Evolutionary conservation across 768 basidiomycete genomes (phyloP).

Genomic region (Naganishia kalamii): DNA sequence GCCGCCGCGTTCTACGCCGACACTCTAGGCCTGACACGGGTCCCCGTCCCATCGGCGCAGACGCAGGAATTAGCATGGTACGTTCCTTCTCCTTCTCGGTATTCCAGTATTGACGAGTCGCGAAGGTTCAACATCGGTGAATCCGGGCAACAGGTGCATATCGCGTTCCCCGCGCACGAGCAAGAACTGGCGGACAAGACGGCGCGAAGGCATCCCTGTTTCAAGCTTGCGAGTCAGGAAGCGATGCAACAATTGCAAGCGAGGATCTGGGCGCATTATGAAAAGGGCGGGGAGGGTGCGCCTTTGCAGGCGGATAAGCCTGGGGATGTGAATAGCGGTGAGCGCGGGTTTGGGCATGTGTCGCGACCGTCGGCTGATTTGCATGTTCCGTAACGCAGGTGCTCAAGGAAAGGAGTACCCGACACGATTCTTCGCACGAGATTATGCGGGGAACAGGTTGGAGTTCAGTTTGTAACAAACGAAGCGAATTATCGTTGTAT

Average conservation of each 20-base stretch:
- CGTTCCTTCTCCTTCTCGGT: neutral
- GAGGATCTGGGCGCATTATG: constrained; percentile 36
- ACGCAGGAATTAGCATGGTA: constrained; percentile 35
- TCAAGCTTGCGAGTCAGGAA: constrained; percentile 29
- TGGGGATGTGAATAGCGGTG: constrained; percentile 37
- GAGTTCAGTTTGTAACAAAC: constrained; percentile 32
- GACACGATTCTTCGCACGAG: constrained; percentile 41
- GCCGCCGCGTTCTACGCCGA: constrained; percentile 41
- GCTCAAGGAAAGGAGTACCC: constrained; percentile 39
- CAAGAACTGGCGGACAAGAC: constrained; percentile 13
- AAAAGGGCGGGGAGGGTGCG: constrained; percentile 24
- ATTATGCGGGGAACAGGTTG: constrained; percentile 41
- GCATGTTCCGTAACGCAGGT: neutral
- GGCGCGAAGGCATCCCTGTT: constrained; percentile 37
- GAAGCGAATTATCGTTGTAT: neutral
- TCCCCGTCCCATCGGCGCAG: constrained; percentile 37
- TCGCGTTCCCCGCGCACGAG: constrained; percentile 18
- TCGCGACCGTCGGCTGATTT: neutral
- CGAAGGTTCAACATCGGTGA: constrained; percentile 23
- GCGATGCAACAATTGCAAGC: constrained; percentile 32
- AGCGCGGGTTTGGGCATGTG: neutral
- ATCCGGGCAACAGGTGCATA: constrained; percentile 25
- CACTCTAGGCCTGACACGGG: constrained; percentile 35
- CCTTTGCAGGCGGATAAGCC: constrained; percentile 37
- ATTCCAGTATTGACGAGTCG: too few species aligned